Evolutionary conservation across 257 asterid genomes (phyloP).

Genomic region (Solanum chmielewskii): DNA sequence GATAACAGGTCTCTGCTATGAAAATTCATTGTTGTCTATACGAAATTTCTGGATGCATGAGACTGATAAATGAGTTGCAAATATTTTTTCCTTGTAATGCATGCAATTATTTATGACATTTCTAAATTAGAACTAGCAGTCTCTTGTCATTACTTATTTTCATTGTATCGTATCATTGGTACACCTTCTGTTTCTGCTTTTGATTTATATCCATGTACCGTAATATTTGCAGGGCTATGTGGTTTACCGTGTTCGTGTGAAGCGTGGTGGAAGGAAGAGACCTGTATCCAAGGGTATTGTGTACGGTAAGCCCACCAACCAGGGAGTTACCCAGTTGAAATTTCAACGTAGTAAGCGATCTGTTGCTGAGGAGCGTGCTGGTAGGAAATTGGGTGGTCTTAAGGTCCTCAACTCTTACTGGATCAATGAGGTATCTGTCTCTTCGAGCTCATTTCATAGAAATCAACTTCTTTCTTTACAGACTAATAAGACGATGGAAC

Average conservation of each 20-base stretch:
- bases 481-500: not conserved
- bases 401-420: not conserved
- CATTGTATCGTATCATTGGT: not conserved
- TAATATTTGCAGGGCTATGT: not conserved
- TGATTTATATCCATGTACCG: not conserved
- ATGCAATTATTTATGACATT: not conserved
- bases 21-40: not conserved
- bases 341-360: not conserved
- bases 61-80: not conserved
- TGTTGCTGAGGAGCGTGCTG: slow-evolving; percentile 1
- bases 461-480: not conserved
- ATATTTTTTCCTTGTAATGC: not conserved
- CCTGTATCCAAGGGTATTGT: slow-evolving; percentile 1
- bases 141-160: not conserved
- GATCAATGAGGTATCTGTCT: not conserved
- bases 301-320: not conserved
- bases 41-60: not conserved
- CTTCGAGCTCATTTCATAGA: not conserved
- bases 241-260: not conserved
- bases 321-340: not conserved
- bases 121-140: not conserved
- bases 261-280: slow-evolving; percentile 1
- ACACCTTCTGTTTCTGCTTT: not conserved
- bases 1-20: not conserved
- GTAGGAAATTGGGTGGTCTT: slow-evolving; percentile 1